Percentiles rank a stretch among this genome's conserved stretches.
Conservation (phyloP, 768 basidiomycete genomes). For the Naganishia vaughanmartiniae region DNA sequence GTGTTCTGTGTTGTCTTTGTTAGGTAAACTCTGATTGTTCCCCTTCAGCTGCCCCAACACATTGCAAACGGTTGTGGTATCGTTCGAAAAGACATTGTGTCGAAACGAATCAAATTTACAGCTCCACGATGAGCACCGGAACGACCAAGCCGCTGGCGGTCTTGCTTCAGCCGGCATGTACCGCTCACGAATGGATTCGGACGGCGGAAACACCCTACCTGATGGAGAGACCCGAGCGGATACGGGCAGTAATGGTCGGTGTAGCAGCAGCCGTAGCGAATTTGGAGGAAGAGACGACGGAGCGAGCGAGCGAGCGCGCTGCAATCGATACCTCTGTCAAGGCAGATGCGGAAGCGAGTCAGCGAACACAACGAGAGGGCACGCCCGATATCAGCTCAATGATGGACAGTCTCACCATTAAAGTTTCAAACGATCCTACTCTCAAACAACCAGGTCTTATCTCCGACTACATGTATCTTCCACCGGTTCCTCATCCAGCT, state of each 20-base stretch:
- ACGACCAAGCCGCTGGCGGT: constrained; percentile 39
- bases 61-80: too few relatives aligned
- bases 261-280: constrained; percentile 75
- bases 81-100: neutral
- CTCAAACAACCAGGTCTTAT: neutral
- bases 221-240: constrained; percentile 85
- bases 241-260: constrained; percentile 78
- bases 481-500: constrained; percentile 5
- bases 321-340: neutral
- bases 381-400: constrained; percentile 26
- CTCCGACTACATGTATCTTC: neutral
- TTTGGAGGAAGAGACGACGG: constrained; percentile 56
- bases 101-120: neutral
- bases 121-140: neutral
- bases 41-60: too few relatives aligned
- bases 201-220: constrained; percentile 69
- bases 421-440: neutral
- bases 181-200: constrained; percentile 63
- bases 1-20: neutral
- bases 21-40: too few relatives aligned
- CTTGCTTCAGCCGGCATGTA: constrained; percentile 52
- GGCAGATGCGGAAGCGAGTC: neutral
- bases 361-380: constrained; percentile 1
- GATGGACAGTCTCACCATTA: constrained; percentile 12
- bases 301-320: neutral